Conservation (phyloP, 2,329 filamentous ascomycete genomes). For the Microdochium paspali region DNA sequence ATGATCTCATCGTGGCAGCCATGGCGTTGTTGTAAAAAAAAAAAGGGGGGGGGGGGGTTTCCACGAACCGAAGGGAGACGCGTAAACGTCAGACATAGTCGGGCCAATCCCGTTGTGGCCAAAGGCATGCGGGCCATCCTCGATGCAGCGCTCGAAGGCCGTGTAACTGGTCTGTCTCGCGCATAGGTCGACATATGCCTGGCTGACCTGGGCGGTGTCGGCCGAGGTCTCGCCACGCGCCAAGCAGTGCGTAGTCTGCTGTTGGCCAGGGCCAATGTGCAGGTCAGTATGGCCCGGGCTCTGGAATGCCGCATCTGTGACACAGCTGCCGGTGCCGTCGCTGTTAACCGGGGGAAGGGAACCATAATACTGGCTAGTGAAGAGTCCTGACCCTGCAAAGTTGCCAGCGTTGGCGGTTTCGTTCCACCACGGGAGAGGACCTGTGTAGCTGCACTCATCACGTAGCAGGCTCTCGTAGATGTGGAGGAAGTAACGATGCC, state of each 20-base stretch:
- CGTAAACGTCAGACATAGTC: slow-evolving; percentile 22
- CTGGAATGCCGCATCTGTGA: slow-evolving; percentile 20
- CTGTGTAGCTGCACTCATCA: slow-evolving; percentile 25
- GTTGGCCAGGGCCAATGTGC: slow-evolving; percentile 20
- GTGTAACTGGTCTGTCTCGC: slow-evolving; percentile 17
- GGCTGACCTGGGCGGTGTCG: slow-evolving; percentile 17
- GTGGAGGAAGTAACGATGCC: slow-evolving; percentile 27
- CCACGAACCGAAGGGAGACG: slow-evolving; percentile 21
- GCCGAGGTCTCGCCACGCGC: slow-evolving; percentile 20
- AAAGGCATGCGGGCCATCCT: slow-evolving; percentile 23
- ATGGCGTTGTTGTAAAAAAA: not conserved
- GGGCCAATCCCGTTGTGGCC: slow-evolving; percentile 25
- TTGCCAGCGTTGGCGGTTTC: slow-evolving; percentile 23
- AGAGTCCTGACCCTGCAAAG: slow-evolving; percentile 19
- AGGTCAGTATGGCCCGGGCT: slow-evolving; percentile 13
- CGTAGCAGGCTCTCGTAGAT: slow-evolving; percentile 25
- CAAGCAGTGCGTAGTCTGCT: slow-evolving; percentile 13
- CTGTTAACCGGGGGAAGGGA: slow-evolving; percentile 9
- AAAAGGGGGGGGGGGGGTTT: too few relatives aligned
- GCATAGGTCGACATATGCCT: slow-evolving; percentile 20
- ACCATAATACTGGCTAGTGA: slow-evolving; percentile 19
- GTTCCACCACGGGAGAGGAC: slow-evolving; percentile 29
- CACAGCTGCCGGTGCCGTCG: slow-evolving; percentile 19
- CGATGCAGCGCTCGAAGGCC: slow-evolving; percentile 20
- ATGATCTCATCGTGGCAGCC: not conserved